phyloP scores from a whole-genome alignment of 1,284 basidiomycete species.

The Hemileia vastatrix region DNA sequence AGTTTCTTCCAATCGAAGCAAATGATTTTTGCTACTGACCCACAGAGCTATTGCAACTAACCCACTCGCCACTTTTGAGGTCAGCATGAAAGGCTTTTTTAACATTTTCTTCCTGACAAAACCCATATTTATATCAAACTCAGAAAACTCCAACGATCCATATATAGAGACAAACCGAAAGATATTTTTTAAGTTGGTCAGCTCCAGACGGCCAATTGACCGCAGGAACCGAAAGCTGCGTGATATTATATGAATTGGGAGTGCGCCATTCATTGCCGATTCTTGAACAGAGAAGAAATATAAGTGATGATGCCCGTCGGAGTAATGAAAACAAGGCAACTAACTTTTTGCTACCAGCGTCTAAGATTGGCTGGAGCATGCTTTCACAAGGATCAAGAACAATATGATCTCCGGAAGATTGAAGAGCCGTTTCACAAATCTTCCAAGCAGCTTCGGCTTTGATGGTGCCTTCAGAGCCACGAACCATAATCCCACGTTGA shows the following conservation, averaged over 20 bases:
- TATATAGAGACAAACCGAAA: constrained; percentile 50
- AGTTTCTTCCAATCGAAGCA: background rate
- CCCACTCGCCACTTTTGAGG: constrained; percentile 70
- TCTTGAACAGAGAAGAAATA: background rate
- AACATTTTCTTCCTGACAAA: constrained; percentile 55
- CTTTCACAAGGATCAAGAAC: background rate
- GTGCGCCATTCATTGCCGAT: constrained; percentile 4
- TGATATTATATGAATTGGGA: constrained; percentile 13
- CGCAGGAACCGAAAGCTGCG: background rate
- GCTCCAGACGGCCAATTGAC: constrained; percentile 88
- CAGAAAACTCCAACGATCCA: background rate
- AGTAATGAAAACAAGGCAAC: background rate
- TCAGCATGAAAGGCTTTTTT: constrained; percentile 70
- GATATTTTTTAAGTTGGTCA: constrained; percentile 62
- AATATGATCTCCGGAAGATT: background rate
- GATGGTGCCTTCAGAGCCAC: constrained; percentile 1
- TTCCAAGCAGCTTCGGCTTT: constrained; percentile 4
- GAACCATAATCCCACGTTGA: constrained; percentile 9
- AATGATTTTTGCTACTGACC: constrained; percentile 51
- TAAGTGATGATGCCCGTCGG: background rate
- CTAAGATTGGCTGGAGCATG: constrained; percentile 1
- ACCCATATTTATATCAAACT: background rate
- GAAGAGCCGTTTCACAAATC: background rate
- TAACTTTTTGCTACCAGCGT: constrained; percentile 6
- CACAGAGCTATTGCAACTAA: constrained; percentile 69